Base-by-base conservation (phyloP, 2,329 filamentous ascomycete genomes). In the Penicillium sp. region DNA sequence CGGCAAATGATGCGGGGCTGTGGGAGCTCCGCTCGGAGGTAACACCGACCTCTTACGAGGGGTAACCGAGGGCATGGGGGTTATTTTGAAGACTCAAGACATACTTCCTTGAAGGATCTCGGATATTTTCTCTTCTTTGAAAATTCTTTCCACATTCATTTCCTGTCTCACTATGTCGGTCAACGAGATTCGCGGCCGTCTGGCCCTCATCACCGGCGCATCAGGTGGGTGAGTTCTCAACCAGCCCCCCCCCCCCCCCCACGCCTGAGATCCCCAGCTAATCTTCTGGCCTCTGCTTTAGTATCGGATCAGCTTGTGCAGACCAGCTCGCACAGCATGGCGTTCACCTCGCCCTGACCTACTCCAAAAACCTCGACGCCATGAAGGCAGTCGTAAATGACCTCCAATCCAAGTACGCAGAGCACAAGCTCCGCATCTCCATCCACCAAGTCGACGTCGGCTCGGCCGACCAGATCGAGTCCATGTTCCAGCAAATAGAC, bases 241-340 rank as follows among this genome's bases (percentile, higher is more conserved):
- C 1, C 40, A 2, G 1, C 10, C 5, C 11, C 1, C 8, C n/a
- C 1, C 40, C 1, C 3, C 10, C 5, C 11, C 1, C 8, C n/a
- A 49, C 11, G 7, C 45, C 30, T 3, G 19, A 25, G 16, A 13
- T 33, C n/a, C 19, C 19, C 40, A 19, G 48, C 59, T 60, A 52
- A 70, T 25, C 16, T n/a, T 40, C 2, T 2, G 13, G 14, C 13
- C 11, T n/a, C 28, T 22, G 4, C 5, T 10, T 33, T 58, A 87
- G 86, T n/a, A 88, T 89, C 53, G 86, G 86, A 25, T 80, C 81
- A 62, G 84, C 84, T 48, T 85, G 84, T 66, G 85, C 86, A 19
- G 79, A 78, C 55, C 81, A 84, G 53, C 80, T 89, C n/a, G 82
- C 81, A 58, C 65, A 74, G 8, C 75, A 81, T 52, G 83, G 83